Evolutionary conservation across 805 yeast species (phyloP).

Genomic region (Saccharomycopsis amapae): DNA sequence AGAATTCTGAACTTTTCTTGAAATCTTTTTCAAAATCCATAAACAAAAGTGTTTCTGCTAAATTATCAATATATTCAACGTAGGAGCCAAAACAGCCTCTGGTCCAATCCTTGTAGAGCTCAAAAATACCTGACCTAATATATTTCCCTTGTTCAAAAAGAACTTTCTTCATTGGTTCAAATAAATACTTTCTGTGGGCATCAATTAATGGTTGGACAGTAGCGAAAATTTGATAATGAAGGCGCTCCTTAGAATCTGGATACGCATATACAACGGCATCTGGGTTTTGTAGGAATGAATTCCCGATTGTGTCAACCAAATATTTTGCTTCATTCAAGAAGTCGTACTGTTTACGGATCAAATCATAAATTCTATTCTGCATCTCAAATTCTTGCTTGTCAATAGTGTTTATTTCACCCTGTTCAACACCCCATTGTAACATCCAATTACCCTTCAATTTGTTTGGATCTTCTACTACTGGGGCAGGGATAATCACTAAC

Average conservation of each 20-base stretch:
- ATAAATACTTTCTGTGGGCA: conserved; percentile 12
- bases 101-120: conserved; percentile 17
- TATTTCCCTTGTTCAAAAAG: conserved; percentile 12
- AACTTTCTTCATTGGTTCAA: conserved; percentile 19
- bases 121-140: conserved; percentile 17
- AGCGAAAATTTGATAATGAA: conserved; percentile 15
- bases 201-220: conserved; percentile 16
- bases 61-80: conserved; percentile 16
- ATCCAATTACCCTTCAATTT: conserved; percentile 12
- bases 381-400: conserved; percentile 8
- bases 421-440: conserved; percentile 13
- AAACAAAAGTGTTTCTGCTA: conserved; percentile 16
- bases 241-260: conserved; percentile 10
- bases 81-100: conserved; percentile 10
- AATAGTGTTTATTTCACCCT: not conserved
- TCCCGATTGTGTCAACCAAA: conserved; percentile 15
- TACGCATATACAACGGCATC: conserved; percentile 5
- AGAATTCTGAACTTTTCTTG: conserved; percentile 13
- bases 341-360: conserved; percentile 17
- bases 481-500: not conserved
- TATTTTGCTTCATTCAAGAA: conserved; percentile 14
- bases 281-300: conserved; percentile 4
- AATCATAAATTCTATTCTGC: conserved; percentile 20
- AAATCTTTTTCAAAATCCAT: conserved; percentile 17
- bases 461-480: conserved; percentile 4